phyloP scores from a whole-genome alignment of 2,329 filamentous ascomycete species.

The Venturia asperata region DNA sequence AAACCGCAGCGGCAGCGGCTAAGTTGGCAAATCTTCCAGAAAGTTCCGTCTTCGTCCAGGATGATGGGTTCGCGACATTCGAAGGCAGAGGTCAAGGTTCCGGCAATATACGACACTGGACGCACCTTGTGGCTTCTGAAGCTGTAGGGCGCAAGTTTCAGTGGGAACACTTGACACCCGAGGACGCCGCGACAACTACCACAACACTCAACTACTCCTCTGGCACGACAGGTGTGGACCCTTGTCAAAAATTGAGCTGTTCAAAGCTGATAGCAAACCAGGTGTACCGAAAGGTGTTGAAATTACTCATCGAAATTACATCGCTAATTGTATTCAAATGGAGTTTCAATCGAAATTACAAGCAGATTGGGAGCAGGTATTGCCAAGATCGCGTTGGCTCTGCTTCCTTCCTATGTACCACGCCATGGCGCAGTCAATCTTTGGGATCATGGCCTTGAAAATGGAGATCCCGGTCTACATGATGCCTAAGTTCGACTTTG shows the following conservation, averaged over 20 bases:
- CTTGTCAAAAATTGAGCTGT: too few species aligned
- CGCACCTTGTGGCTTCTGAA: conserved; percentile 48
- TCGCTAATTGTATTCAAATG: conserved; percentile 61
- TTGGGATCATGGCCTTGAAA: conserved; percentile 52
- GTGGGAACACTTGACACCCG: conserved; percentile 53
- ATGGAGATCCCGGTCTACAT: conserved; percentile 63
- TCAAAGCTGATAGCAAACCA: conserved; percentile 45
- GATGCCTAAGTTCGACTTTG: conserved; percentile 71
- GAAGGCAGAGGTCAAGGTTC: conserved; percentile 35
- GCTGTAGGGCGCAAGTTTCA: conserved; percentile 50
- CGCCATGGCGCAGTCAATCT: conserved; percentile 57
- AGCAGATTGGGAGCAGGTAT: conserved; percentile 35
- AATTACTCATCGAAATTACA: conserved; percentile 70
- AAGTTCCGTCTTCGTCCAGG: conserved; percentile 58
- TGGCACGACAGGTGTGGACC: conserved; percentile 52
- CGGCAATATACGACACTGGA: conserved; percentile 53
- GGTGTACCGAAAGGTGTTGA: conserved; percentile 79
- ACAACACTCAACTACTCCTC: conserved; percentile 73
- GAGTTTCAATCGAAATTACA: conserved; percentile 37
- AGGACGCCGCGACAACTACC: conserved; percentile 45
- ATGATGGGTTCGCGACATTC: conserved; percentile 44
- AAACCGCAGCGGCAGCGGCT: conserved; percentile 61
- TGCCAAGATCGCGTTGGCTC: conserved; percentile 35
- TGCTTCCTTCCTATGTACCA: conserved; percentile 74
- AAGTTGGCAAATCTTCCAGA: conserved; percentile 48